phyloP scores from a whole-genome alignment of 768 basidiomycete genomes.

The Holtermanniella nyarrowii region DNA sequence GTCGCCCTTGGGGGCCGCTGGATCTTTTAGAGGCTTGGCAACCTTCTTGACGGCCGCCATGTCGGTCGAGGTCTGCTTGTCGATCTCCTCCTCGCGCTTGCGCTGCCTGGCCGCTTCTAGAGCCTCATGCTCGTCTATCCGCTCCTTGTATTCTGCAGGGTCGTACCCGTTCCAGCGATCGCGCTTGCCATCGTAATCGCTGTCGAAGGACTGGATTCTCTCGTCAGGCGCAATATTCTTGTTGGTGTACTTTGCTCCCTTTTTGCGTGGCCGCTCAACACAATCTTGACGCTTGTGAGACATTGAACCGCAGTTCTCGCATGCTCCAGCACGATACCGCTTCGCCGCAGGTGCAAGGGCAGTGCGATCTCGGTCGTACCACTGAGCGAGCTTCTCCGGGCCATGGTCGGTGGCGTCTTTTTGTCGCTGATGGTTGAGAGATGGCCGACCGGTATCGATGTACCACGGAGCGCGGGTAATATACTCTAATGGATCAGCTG shows the following conservation, averaged over 20 bases:
- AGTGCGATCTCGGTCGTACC: slow-evolving; percentile 70
- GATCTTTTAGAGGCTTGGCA: slow-evolving; percentile 44
- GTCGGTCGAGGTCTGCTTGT: slow-evolving; percentile 90
- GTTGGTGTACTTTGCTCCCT: slow-evolving; percentile 86
- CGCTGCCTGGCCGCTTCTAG: slow-evolving; percentile 83
- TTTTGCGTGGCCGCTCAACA: slow-evolving; percentile 89
- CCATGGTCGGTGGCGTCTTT: slow-evolving; percentile 52
- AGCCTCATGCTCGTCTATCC: slow-evolving; percentile 90
- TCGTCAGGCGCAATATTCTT: slow-evolving; percentile 87
- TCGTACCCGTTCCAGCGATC: slow-evolving; percentile 99
- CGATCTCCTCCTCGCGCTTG: slow-evolving; percentile 90
- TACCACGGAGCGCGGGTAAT: slow-evolving; percentile 99
- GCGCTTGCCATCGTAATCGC: slow-evolving; percentile 77
- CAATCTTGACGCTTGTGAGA: slow-evolving; percentile 86
- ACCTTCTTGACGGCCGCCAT: slow-evolving; percentile 83
- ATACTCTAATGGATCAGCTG: slow-evolving; percentile 71
- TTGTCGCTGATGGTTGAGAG: slow-evolving; percentile 85
- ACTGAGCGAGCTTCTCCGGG: slow-evolving; percentile 65
- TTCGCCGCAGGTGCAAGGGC: slow-evolving; percentile 72
- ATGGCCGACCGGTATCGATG: slow-evolving; percentile 84
- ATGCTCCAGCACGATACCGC: slow-evolving; percentile 95
- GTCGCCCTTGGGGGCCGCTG: slow-evolving; percentile 9
- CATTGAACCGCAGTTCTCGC: slow-evolving; percentile 97
- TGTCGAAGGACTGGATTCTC: slow-evolving; percentile 64
- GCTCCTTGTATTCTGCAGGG: slow-evolving; percentile 66